These are phyloP conservation scores for Quambalaria eucalypti DNA, from an alignment of 1,284 basidiomycete species.

Conservation along the genomic window DNA sequence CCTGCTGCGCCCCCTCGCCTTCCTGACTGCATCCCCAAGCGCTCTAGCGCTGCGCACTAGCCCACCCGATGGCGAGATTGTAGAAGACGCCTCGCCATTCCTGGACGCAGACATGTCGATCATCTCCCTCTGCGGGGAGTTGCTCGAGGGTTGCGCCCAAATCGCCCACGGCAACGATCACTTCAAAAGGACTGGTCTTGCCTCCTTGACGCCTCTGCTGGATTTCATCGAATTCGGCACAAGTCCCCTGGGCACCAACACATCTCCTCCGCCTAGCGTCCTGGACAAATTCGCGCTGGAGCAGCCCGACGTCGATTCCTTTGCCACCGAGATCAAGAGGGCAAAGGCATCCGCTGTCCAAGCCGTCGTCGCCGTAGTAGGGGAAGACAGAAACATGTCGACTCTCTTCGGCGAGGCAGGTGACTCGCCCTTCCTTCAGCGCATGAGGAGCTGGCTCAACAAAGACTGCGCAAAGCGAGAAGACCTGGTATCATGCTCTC, in stretches of 20 bases:
- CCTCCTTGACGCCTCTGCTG: conserved; percentile 19
- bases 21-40: background rate
- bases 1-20: background rate
- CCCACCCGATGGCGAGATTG: conserved; percentile 6
- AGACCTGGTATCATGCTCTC: conserved; percentile 72
- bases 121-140: background rate
- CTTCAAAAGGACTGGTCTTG: background rate
- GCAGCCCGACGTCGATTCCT: conserved; percentile 12
- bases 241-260: conserved; percentile 4
- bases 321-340: conserved; percentile 54
- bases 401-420: conserved; percentile 54
- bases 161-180: background rate
- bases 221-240: conserved; percentile 25
- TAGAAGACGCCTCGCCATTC: background rate
- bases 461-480: conserved; percentile 52
- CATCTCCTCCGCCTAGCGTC: background rate
- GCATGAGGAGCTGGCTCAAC: conserved; percentile 67
- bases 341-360: conserved; percentile 77
- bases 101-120: background rate
- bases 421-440: conserved; percentile 57
- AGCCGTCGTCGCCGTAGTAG: conserved; percentile 71
- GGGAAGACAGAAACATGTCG: conserved; percentile 68
- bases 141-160: background rate
- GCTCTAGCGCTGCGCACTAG: background rate
- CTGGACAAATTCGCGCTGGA: background rate